Evolutionary conservation across 2,329 filamentous ascomycete genomes (phyloP), one percentile per base, ranked within the genome.

Genomic region (Stagonosporopsis cucurbitacearum): DNA sequence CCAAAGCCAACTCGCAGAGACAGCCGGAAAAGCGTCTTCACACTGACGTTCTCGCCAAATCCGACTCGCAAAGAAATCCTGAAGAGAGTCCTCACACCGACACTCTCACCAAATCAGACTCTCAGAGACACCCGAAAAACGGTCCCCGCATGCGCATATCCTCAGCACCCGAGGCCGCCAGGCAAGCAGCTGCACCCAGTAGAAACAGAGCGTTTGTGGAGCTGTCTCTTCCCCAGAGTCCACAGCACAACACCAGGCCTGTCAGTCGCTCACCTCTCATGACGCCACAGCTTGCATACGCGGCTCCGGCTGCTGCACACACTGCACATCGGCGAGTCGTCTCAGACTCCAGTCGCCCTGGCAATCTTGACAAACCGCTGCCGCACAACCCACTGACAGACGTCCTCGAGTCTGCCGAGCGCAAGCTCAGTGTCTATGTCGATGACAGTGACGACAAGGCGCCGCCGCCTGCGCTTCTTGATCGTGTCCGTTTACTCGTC

Each of bases 21-120:
- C 62, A 65, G 15, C n/a, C n/a, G n/a, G n/a, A n/a, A n/a, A n/a
- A n/a, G n/a, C n/a, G n/a, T n/a, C n/a, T n/a, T n/a, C n/a, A n/a
- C n/a, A n/a, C 70, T 3, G 70, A 74, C 25, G 70, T 73, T 12
- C 56, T 72, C 46, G 73, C 68, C 49, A 63, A 67, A 22, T 67
- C 69, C 2, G 72, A 64, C 49, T 70, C 65, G 15, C 50, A 65
- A 5, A 50, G 61, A 26, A 60, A 65, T n/a, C n/a, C n/a, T n/a
- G n/a, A n/a, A n/a, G n/a, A n/a, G n/a, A n/a, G n/a, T n/a, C n/a
- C n/a, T n/a, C n/a, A n/a, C n/a, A 13, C 70, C 2, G 70, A 74
- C 25, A 71, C 73, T 12, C 56, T 72, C 46, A 74, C 68, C 49
- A 63, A 67, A 22, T 67, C 69, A 2, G 72, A 64, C 49, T 70